phyloP scores from a whole-genome alignment of 208 protist genomes.

The Leishmania tarentolae region DNA sequence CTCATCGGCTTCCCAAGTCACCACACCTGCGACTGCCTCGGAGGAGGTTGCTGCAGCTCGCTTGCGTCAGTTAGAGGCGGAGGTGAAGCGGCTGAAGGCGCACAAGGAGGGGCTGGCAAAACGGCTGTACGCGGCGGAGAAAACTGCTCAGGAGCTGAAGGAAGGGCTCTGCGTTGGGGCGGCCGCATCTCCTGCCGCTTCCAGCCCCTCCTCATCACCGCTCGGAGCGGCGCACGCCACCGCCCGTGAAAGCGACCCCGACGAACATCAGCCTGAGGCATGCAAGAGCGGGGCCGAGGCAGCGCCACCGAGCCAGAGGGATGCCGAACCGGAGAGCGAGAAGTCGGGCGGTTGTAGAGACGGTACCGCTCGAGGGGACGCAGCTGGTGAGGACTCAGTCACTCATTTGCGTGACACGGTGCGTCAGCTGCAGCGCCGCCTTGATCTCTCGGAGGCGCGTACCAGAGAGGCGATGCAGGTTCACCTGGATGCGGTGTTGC shows the following conservation, averaged over 20 bases:
- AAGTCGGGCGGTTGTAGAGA: neutral
- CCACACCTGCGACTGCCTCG: neutral
- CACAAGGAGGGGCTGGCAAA: slow-evolving; percentile 15
- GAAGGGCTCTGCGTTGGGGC: neutral
- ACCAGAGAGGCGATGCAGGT: slow-evolving; percentile 10
- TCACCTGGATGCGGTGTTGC: slow-evolving; percentile 28
- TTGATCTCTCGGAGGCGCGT: slow-evolving; percentile 15
- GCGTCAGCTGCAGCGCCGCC: slow-evolving; percentile 24
- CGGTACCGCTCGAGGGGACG: neutral
- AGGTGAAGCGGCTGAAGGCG: slow-evolving; percentile 16
- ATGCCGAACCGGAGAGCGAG: neutral
- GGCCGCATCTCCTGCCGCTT: neutral
- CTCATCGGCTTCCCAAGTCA: neutral
- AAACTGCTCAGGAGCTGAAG: neutral
- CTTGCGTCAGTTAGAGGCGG: neutral
- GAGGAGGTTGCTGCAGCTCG: neutral
- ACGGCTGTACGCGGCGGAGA: slow-evolving; percentile 9
- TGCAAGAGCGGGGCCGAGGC: neutral
- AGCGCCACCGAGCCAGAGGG: neutral
- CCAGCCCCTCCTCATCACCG: neutral
- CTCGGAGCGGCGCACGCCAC: neutral
- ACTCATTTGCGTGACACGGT: slow-evolving; percentile 13
- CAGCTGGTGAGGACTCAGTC: neutral
- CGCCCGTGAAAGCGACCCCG: neutral
- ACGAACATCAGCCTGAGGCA: neutral